phyloP scores from a whole-genome alignment of 805 yeast species.

The Metahyphopichia silvanorum region DNA sequence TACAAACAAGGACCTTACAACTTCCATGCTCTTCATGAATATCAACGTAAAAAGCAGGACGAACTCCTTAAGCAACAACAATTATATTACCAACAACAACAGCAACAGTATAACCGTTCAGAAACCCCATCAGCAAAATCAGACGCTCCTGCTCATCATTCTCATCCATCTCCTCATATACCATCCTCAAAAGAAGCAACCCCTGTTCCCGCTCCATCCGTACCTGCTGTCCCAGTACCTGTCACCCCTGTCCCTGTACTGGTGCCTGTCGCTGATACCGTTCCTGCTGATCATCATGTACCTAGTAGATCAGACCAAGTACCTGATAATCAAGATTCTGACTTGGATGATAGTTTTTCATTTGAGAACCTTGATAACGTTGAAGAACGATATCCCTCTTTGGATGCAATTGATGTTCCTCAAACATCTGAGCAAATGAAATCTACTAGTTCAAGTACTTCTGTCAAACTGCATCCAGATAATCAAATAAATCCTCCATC shows the following conservation, averaged over 20 bases:
- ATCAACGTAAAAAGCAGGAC: conserved; percentile 39
- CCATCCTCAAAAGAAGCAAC: too few species aligned
- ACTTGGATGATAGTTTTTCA: conserved; percentile 18
- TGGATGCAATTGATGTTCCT: conserved; percentile 28
- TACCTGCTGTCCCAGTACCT: too few species aligned
- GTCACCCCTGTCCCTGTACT: too few species aligned
- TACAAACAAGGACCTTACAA: conserved; percentile 53
- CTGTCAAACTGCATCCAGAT: background rate
- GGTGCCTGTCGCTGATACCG: too few species aligned
- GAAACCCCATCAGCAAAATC: conserved; percentile 10
- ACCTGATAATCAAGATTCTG: too few species aligned
- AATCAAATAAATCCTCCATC: conserved; percentile 6
- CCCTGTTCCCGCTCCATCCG: too few species aligned
- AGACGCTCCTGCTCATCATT: too few species aligned
- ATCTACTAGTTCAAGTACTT: background rate
- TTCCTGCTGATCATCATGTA: too few species aligned
- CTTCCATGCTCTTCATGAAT: conserved; percentile 52
- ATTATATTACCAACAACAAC: conserved; percentile 39
- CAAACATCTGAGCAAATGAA: background rate
- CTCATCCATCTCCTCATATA: too few species aligned
- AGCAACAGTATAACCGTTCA: conserved; percentile 18
- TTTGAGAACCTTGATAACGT: conserved; percentile 41
- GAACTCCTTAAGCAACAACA: conserved; percentile 35
- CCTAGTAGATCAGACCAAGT: too few species aligned
- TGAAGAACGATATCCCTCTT: conserved; percentile 51